Evolutionary conservation across 1,284 basidiomycete species (phyloP).

Genomic region (Ganoderma sp.): DNA sequence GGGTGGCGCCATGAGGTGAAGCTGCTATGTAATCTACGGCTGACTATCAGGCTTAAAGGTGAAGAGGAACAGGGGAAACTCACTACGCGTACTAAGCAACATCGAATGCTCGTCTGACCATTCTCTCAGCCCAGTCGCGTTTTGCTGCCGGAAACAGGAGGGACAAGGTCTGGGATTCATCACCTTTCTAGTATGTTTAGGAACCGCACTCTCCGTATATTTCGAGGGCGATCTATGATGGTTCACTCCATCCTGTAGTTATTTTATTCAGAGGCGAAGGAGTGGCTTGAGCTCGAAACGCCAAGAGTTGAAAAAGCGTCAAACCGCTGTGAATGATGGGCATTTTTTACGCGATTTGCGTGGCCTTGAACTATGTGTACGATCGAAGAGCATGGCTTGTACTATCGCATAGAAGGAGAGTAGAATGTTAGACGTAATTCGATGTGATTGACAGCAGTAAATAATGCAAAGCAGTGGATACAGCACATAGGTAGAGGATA

Average conservation of each 20-base stretch:
- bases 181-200: background rate
- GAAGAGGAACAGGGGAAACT: background rate
- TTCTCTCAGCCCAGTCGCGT: background rate
- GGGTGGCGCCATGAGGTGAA: background rate
- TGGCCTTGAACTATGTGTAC: background rate
- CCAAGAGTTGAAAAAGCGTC: background rate
- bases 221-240: background rate
- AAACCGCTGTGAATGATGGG: background rate
- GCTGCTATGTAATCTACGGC: background rate
- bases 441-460: slow-evolving; percentile 6
- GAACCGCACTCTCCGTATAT: background rate
- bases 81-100: background rate
- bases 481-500: slow-evolving; percentile 2
- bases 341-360: background rate
- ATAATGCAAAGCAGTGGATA: slow-evolving; percentile 8
- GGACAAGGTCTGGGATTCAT: background rate
- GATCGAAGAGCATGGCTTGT: background rate
- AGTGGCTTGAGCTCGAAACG: background rate
- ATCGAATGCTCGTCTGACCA: background rate
- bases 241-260: background rate
- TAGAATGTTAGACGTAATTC: background rate
- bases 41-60: background rate
- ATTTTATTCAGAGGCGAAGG: background rate
- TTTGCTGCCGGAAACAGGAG: background rate
- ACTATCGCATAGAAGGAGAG: background rate